These are phyloP conservation scores for Eremothecium coryli DNA, from an alignment of 1,139 yeast species.

Conservation along the genomic window DNA sequence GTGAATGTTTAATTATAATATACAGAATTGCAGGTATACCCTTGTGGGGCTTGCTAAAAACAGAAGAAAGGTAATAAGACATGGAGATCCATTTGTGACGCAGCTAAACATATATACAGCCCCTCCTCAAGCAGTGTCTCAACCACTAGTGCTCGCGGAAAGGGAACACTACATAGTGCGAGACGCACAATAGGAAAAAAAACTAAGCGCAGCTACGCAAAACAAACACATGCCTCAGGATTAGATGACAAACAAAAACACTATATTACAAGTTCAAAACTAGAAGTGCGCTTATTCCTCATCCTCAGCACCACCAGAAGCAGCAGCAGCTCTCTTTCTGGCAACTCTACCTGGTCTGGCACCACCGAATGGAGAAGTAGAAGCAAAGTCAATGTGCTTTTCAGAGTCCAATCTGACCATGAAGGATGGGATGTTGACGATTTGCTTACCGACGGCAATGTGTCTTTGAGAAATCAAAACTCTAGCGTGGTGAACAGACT, in stretches of 20 bases:
- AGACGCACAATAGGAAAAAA: too few species aligned
- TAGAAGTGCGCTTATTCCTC: constrained; percentile 35
- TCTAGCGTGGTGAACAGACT: constrained; percentile 99
- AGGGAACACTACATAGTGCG: too few species aligned
- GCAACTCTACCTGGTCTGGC: constrained; percentile 99
- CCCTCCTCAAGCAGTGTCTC: too few species aligned
- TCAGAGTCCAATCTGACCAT: constrained; percentile 99
- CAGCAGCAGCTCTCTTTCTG: constrained; percentile 85
- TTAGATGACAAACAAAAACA: not conserved
- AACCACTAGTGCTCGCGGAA: too few species aligned
- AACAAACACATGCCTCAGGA: too few species aligned
- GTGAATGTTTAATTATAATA: too few species aligned
- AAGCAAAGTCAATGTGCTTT: constrained; percentile 99
- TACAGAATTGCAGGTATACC: too few species aligned
- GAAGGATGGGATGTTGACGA: constrained; percentile 97
- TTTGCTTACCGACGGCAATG: constrained; percentile 99
- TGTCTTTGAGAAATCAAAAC: constrained; percentile 98
- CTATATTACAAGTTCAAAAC: not conserved
- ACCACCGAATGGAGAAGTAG: constrained; percentile 99
- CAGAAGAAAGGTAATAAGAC: too few species aligned
- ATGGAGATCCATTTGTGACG: too few species aligned
- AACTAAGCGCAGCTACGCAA: too few species aligned
- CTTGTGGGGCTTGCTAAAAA: too few species aligned
- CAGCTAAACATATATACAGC: too few species aligned
- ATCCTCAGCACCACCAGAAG: constrained; percentile 49